Evolutionary conservation across 176 grass and related monocot species (phyloP).

Genomic region (Oryza australiensis): DNA sequence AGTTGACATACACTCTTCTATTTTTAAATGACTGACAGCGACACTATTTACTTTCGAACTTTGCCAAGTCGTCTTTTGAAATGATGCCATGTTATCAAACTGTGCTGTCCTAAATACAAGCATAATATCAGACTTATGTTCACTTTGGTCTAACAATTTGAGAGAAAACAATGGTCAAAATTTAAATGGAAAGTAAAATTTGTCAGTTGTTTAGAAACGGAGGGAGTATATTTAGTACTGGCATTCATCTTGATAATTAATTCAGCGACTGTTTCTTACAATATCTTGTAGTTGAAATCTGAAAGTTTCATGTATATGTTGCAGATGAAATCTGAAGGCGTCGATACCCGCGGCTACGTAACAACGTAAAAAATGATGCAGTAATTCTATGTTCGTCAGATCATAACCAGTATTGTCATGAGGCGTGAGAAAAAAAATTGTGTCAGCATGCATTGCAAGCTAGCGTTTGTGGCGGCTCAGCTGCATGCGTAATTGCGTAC

Average conservation of each 20-base stretch:
- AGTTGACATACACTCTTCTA: too few species aligned
- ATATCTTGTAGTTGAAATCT: neutral
- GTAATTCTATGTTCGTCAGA: neutral
- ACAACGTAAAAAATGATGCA: constrained; percentile 14
- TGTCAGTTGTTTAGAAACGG: too few species aligned
- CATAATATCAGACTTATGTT: too few species aligned
- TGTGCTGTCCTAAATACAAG: too few species aligned
- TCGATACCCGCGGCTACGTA: neutral
- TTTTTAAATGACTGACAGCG: too few species aligned
- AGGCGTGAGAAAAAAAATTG: neutral
- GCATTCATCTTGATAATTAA: neutral
- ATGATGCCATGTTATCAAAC: too few species aligned
- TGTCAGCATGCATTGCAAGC: neutral
- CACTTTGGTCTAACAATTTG: too few species aligned
- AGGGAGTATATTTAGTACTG: too few species aligned
- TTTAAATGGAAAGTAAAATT: too few species aligned
- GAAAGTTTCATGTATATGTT: neutral
- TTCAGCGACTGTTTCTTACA: neutral
- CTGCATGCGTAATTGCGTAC: neutral
- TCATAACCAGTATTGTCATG: neutral
- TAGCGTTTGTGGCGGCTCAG: neutral
- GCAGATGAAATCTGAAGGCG: constrained; percentile 33
- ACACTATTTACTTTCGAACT: too few species aligned
- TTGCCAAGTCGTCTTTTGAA: too few species aligned
- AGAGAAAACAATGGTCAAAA: too few species aligned